phyloP scores from a whole-genome alignment of 139 green algal species.

The Picochlorum sp. region DNA sequence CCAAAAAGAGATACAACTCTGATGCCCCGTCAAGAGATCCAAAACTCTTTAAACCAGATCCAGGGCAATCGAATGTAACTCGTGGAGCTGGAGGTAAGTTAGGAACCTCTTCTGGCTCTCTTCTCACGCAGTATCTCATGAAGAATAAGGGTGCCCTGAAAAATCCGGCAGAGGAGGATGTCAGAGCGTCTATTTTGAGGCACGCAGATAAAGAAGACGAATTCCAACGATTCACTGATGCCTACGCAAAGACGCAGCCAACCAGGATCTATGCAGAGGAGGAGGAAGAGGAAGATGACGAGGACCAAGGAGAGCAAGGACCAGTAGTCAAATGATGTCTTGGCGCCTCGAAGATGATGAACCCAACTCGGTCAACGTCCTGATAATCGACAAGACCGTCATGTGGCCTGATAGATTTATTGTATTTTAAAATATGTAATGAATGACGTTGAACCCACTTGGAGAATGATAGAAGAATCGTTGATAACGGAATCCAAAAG shows the following conservation, averaged over 20 bases:
- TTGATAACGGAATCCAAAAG: no score
- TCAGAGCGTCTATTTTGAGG: slow-evolving; percentile 56
- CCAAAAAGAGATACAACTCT: slow-evolving; percentile 25
- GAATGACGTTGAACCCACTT: no score
- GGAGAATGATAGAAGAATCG: no score
- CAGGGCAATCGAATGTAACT: slow-evolving; percentile 35
- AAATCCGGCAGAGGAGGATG: slow-evolving; percentile 49
- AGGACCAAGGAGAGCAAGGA: slow-evolving; percentile 6
- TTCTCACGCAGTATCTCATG: slow-evolving; percentile 82
- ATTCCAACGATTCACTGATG: slow-evolving; percentile 48
- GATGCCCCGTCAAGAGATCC: slow-evolving; percentile 3
- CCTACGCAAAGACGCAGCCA: slow-evolving; percentile 74
- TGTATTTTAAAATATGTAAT: no score
- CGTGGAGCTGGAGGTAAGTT: slow-evolving; percentile 58
- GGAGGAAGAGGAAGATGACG: slow-evolving; percentile 57
- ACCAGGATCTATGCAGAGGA: slow-evolving; percentile 59
- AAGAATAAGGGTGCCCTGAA: slow-evolving; percentile 61
- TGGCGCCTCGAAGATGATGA: neutral
- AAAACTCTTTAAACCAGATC: slow-evolving; percentile 51
- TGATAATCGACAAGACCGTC: no score
- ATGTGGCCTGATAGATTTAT: no score
- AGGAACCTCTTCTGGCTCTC: slow-evolving; percentile 59
- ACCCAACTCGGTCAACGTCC: no score
- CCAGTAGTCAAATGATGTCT: neutral
- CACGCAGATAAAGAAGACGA: slow-evolving; percentile 48